Conservation (phyloP, 2,329 filamentous ascomycete species). For the Ophiostoma pallidulum region DNA sequence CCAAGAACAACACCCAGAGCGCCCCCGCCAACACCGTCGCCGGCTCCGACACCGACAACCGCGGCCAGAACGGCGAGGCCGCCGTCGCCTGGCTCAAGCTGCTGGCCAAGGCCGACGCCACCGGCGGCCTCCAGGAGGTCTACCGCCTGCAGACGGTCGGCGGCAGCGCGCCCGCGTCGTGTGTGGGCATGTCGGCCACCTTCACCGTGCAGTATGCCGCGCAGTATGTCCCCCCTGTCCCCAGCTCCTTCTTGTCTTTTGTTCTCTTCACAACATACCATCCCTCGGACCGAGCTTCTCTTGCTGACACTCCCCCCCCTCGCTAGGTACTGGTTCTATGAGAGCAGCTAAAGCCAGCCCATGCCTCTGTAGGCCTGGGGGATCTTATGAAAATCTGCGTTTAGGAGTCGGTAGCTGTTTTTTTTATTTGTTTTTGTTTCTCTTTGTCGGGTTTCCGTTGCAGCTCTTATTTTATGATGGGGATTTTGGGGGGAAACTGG, state of each 20-base stretch:
- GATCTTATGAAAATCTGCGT: not conserved
- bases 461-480: too few relatives aligned
- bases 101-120: conserved; percentile 42
- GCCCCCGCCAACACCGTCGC: conserved; percentile 53
- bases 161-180: conserved; percentile 65
- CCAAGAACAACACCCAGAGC: conserved; percentile 49
- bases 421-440: not conserved
- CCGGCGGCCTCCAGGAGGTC: conserved; percentile 59
- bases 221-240: conserved; percentile 52
- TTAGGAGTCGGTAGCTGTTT: not conserved
- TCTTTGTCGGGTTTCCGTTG: too few relatives aligned
- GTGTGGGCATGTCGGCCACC: conserved; percentile 48
- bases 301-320: too few relatives aligned
- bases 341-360: conserved; percentile 11
- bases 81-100: conserved; percentile 79
- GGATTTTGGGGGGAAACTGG: too few relatives aligned
- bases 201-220: conserved; percentile 76
- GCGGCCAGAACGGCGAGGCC: conserved; percentile 52
- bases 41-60: conserved; percentile 32
- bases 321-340: conserved; percentile 34
- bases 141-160: conserved; percentile 81
- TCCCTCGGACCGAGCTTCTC: too few relatives aligned
- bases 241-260: not conserved
- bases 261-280: conserved; percentile 13
- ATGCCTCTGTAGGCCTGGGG: too few relatives aligned